Evolutionary conservation across 202 grass and related monocot species (phyloP).

Genomic region (Zoysia matrella): DNA sequence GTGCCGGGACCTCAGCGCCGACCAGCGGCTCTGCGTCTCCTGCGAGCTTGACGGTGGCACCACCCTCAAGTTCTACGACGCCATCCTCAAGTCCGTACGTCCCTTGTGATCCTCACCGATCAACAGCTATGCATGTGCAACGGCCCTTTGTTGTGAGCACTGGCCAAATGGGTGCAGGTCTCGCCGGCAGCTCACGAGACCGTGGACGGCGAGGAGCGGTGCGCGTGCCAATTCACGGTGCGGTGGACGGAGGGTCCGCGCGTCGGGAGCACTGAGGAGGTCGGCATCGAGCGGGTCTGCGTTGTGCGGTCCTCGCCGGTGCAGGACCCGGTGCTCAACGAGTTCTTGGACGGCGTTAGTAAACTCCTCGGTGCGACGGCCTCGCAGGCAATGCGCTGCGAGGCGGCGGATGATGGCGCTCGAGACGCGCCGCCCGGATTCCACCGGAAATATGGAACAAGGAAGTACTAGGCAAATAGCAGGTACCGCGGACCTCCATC

Average conservation of each 20-base stretch:
- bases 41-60: slow-evolving; percentile 15
- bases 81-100: slow-evolving; percentile 51
- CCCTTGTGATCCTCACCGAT: background rate
- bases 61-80: slow-evolving; percentile 45
- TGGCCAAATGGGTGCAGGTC: slow-evolving; percentile 28
- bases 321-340: slow-evolving; percentile 32
- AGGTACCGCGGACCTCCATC: too few species aligned
- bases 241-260: slow-evolving; percentile 36
- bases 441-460: background rate
- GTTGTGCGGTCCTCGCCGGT: slow-evolving; percentile 33
- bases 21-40: slow-evolving; percentile 47
- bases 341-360: slow-evolving; percentile 42
- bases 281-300: slow-evolving; percentile 36
- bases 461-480: background rate
- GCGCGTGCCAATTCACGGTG: slow-evolving; percentile 46
- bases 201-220: slow-evolving; percentile 47
- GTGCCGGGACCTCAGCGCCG: slow-evolving; percentile 45
- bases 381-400: background rate
- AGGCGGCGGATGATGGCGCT: background rate
- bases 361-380: slow-evolving; percentile 12
- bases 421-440: background rate
- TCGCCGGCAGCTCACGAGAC: slow-evolving; percentile 3
- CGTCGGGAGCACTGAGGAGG: background rate
- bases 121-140: too few species aligned
- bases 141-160: background rate